Evolutionary conservation across 116 monocot genomes (phyloP), one percentile per base, ranked within the genome.

Genomic region (Iris pallida): DNA sequence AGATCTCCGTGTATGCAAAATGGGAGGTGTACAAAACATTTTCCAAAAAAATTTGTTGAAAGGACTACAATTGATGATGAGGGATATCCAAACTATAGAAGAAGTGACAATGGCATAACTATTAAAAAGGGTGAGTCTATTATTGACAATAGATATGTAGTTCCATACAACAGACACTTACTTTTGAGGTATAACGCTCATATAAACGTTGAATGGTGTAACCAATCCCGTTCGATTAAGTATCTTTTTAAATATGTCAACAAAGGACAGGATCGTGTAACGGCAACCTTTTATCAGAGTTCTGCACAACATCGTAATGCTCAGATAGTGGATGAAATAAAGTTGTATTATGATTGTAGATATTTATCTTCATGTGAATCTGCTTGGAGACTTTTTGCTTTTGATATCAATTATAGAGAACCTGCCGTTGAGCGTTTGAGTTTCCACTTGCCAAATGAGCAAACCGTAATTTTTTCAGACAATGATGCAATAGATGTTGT

Each of bases 291-390:
- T 7, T 2, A 30, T 30, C 30, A 30, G 30, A 30, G 30, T 30
- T 30, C 30, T 30, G 30, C 30, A 3, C 0, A 43, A 0, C 10
- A 62, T 6, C 16, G 53, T 14, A n/a, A n/a, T n/a, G n/a, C n/a
- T n/a, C n/a, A n/a, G n/a, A n/a, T n/a, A n/a, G n/a, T n/a, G n/a
- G n/a, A n/a, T n/a, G n/a, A n/a, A n/a, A n/a, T n/a, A n/a, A n/a
- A n/a, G n/a, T n/a, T n/a, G n/a, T n/a, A n/a, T n/a, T n/a, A n/a
- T n/a, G n/a, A n/a, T n/a, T n/a, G n/a, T n/a, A 6, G 20, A 2
- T 73, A 73, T 51, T 55, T 73, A 17, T 73, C 42, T 8, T 8
- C 73, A 12, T 16, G 4, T 42, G 73, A 73, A 57, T 63, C 73
- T 20, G 17, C 19, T 45, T 73, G 64, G 64, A 73, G 54, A 20